Evolutionary conservation across 73 alveolate species (phyloP).

Genomic region (Paramecium primaurelia): DNA sequence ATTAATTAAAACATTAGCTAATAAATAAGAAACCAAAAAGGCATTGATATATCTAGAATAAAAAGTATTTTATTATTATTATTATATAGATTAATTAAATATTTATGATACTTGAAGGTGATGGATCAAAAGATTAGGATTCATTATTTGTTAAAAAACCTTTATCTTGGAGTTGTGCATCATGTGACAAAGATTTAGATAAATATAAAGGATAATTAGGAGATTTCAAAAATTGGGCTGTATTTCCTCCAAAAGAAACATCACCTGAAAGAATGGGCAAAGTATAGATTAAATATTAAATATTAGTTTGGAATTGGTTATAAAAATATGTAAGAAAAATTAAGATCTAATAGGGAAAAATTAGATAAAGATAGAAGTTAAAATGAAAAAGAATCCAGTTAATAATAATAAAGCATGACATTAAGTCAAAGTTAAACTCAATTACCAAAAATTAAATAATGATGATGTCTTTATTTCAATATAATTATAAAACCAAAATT

Average conservation of each 20-base stretch:
- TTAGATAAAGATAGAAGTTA: slow-evolving; percentile 19
- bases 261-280: slow-evolving; percentile 65
- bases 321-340: slow-evolving; percentile 6
- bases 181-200: slow-evolving; percentile 57
- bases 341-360: neutral
- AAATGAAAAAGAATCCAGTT: neutral
- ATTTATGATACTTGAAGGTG: slow-evolving; percentile 35
- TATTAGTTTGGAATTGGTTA: slow-evolving; percentile 14
- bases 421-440: slow-evolving; percentile 4
- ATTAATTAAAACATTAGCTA: slow-evolving; percentile 40
- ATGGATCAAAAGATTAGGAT: slow-evolving; percentile 29
- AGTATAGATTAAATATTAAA: neutral
- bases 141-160: slow-evolving; percentile 52
- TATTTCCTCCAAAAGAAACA: slow-evolving; percentile 61
- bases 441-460: slow-evolving; percentile 19
- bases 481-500: neutral
- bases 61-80: slow-evolving; percentile 3
- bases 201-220: slow-evolving; percentile 58
- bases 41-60: slow-evolving; percentile 49
- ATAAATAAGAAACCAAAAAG: slow-evolving; percentile 52
- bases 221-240: slow-evolving; percentile 53
- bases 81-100: neutral
- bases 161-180: slow-evolving; percentile 57
- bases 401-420: neutral
- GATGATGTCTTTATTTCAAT: neutral